Base-by-base conservation (phyloP, 371 early-diverging fungal species). In the Rhizopus arrhizus region DNA sequence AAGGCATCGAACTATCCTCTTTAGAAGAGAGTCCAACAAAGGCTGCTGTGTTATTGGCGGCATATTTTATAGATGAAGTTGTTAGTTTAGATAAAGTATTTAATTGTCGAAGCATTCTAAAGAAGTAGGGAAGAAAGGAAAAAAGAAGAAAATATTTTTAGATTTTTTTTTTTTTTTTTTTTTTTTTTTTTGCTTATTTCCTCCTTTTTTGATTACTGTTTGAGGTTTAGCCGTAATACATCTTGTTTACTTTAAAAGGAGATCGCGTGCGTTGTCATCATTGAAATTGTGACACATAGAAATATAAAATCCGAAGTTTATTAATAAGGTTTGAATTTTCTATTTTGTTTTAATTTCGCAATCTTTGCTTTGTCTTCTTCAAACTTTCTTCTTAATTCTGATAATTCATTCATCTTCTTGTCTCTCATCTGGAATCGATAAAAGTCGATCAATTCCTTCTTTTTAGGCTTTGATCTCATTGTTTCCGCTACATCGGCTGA, bases 371-470 rank as follows among this genome's bases (percentile, higher is more conserved):
- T 95, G 80, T 96, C 97, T 62, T 94, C 89, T 70, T 96, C 96
- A 62, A 97, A 97, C 67, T 91, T 91, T 66, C 82, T 81, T 62
- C 95, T 90, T 58, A 97, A 77, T 46, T 94, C 91, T 0, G 79
- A 77, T 55, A 96, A 82, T 85, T 94, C 95, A 64, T 92, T 87
- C 55, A 91, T 81, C 72, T 95, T 95, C 57, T 80, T 81, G 79
- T 96, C 95, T 29, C 95, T 88, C 82, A 90, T 80, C 79, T 96
- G 97, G 90, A 95, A 97, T 35, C 95, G 78, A 71, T 97, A 97
- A 82, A 97, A 95, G 77, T 95, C 90, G 45, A 82, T 82, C 48
- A 89, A 77, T 70, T 89, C 87, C 61, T 84, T 81, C 77, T 90
- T 88, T 81, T 93, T 93, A 15, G 55, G 50, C 56, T 73, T 71